Base-by-base conservation (phyloP, 108 stramenopile species). In the Cyclostephanos tholiformis region DNA sequence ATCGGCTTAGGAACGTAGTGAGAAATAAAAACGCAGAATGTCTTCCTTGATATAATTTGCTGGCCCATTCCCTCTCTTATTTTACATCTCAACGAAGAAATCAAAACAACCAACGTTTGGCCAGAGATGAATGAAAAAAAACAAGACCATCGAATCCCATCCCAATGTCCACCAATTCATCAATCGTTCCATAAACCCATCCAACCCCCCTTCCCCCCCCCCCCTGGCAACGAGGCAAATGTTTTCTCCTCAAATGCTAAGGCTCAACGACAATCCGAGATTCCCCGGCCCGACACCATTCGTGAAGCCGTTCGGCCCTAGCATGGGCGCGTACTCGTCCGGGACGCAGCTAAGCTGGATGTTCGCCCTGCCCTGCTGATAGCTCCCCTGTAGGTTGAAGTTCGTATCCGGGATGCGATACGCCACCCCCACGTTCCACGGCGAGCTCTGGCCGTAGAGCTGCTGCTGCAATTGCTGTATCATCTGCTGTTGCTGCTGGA, bases 281-380 rank as follows among this genome's bases (percentile, higher is more conserved):
- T 98, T 98, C 67, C 97, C 98, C 19, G 98, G 98, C 64, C 97
- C 97, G 39, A 98, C 97, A 29, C 98, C 98, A 71, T 98, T 96
- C 12, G 95, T 97, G 74, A 98, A 97, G 29, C 98, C 98, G 78
- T 96, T 95, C 20, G 97, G 90, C 30, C 98, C 98, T 75, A 98
- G 80, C 83, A 97, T 93, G 20, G 95, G 89, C 11, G 93, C 91
- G 86, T 96, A 96, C 72, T 97, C 97, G 77, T 98, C 98, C 0
- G 98, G 97, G 5, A 98, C 97, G 75, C 97, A 98, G 67, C 91
- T 92, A 69, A 98, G 75, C 77, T 97, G 96, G n/a, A 97, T 59
- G 75, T 94, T 95, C 52, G 90, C 89, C 44, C 94, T 79, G 65
- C 97, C 97, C 80, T 97, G 95, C 72, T 98, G 97, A 82, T 97